Evolutionary conservation across 2,329 filamentous ascomycete species (phyloP).

Genomic region (Diplodia mutila): DNA sequence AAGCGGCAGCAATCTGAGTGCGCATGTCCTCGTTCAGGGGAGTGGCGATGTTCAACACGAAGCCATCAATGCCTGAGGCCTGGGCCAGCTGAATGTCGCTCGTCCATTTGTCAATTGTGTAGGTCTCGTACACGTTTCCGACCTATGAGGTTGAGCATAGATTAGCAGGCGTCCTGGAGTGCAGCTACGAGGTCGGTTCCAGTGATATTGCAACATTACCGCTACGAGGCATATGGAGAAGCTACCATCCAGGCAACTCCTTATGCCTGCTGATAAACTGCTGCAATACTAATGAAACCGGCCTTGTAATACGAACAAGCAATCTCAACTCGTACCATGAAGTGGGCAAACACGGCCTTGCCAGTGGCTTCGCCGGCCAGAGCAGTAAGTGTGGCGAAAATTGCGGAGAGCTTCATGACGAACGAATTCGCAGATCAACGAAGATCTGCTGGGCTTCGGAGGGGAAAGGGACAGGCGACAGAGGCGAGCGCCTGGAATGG

Average conservation of each 20-base stretch:
- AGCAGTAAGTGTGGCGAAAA: slow-evolving; percentile 20
- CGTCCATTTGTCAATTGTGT: slow-evolving; percentile 34
- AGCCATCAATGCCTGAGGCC: slow-evolving; percentile 46
- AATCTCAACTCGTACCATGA: slow-evolving; percentile 12
- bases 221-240: too few species aligned
- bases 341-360: slow-evolving; percentile 23
- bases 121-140: slow-evolving; percentile 32
- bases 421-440: not conserved
- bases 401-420: slow-evolving; percentile 7
- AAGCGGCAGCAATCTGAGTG: slow-evolving; percentile 33
- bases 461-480: not conserved
- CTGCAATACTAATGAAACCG: too few species aligned
- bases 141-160: slow-evolving; percentile 29
- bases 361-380: slow-evolving; percentile 4
- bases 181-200: not conserved
- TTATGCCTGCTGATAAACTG: too few species aligned
- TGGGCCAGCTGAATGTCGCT: slow-evolving; percentile 43
- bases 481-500: not conserved
- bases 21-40: slow-evolving; percentile 8
- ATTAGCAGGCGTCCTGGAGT: not conserved
- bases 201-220: too few species aligned
- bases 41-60: slow-evolving; percentile 43
- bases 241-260: too few species aligned
- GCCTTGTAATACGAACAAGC: not conserved
- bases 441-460: not conserved